These are phyloP conservation scores for Castanea crenata DNA, from an alignment of 306 rosid species.

Conservation along the genomic window DNA sequence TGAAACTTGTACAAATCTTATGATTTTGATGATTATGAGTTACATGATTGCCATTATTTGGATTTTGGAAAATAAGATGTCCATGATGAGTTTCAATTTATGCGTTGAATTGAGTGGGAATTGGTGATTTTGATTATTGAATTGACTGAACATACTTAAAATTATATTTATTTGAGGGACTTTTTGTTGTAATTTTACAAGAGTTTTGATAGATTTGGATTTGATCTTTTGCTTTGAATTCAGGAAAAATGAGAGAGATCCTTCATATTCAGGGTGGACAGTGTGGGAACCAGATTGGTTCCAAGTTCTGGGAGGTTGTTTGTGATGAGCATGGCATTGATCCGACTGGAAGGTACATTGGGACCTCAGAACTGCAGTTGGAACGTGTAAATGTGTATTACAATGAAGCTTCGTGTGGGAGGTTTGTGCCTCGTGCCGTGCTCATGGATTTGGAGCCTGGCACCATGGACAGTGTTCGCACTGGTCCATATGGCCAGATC, in stretches of 20 bases:
- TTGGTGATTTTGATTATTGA: not conserved
- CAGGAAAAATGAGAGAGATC: constrained; percentile 57
- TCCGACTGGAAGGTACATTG: constrained; percentile 53
- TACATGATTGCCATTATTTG: not conserved
- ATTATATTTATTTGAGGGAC: not conserved
- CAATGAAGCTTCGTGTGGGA: constrained; percentile 58
- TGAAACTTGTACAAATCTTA: not conserved
- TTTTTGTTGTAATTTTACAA: not conserved
- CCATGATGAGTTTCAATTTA: not conserved
- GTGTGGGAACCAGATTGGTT: constrained; percentile 65
- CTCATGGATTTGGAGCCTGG: constrained; percentile 64
- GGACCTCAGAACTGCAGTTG: constrained; percentile 49
- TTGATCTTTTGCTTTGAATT: constrained; percentile 2
- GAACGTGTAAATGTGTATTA: constrained; percentile 60
- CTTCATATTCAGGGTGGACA: constrained; percentile 65
- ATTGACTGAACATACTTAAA: not conserved
- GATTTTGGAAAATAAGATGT: not conserved
- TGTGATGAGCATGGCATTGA: constrained; percentile 69
- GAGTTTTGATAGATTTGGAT: constrained; percentile 11
- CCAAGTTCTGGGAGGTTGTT: constrained; percentile 62
- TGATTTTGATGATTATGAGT: not conserved
- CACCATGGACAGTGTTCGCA: constrained; percentile 59
- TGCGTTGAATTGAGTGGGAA: not conserved
- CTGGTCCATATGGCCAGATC: constrained; percentile 59
- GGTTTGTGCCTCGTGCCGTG: constrained; percentile 62